These are phyloP conservation scores for Geranomyces michiganensis DNA, from an alignment of 192 early-diverging fungal species.

Conservation along the genomic window DNA sequence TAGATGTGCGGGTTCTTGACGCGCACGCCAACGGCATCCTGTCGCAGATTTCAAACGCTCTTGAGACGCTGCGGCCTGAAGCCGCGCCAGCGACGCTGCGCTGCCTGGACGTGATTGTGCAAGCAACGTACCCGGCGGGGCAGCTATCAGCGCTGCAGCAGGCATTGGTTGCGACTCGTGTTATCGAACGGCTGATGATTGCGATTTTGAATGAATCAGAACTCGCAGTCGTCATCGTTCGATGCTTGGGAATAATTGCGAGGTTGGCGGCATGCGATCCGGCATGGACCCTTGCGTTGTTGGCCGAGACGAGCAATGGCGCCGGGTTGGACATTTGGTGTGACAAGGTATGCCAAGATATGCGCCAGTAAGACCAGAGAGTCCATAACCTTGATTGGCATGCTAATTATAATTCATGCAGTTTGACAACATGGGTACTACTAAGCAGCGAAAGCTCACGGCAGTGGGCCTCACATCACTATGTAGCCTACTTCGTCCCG, in stretches of 20 bases:
- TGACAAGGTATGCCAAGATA: conserved; percentile 58
- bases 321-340: conserved; percentile 54
- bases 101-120: conserved; percentile 61
- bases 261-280: conserved; percentile 65
- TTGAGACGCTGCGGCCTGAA: conserved; percentile 62
- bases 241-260: conserved; percentile 65
- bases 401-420: too few relatives aligned
- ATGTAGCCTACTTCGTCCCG: neutral
- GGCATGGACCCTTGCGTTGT: conserved; percentile 42
- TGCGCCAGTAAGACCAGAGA: too few relatives aligned
- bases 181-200: conserved; percentile 59
- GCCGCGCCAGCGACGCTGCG: conserved; percentile 64
- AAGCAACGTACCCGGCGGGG: conserved; percentile 44
- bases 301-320: conserved; percentile 55
- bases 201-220: conserved; percentile 59
- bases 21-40: conserved; percentile 43
- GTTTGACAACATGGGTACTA: conserved; percentile 78
- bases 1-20: conserved; percentile 61
- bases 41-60: conserved; percentile 33
- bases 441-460: conserved; percentile 60
- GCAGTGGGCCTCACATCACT: conserved; percentile 13
- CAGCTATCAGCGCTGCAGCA: conserved; percentile 44
- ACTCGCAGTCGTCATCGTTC: conserved; percentile 57
- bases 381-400: too few relatives aligned
- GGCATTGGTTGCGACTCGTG: conserved; percentile 54